These are phyloP conservation scores for Dactylellina sp. DNA, from an alignment of 2,329 filamentous ascomycete species.

Conservation along the genomic window DNA sequence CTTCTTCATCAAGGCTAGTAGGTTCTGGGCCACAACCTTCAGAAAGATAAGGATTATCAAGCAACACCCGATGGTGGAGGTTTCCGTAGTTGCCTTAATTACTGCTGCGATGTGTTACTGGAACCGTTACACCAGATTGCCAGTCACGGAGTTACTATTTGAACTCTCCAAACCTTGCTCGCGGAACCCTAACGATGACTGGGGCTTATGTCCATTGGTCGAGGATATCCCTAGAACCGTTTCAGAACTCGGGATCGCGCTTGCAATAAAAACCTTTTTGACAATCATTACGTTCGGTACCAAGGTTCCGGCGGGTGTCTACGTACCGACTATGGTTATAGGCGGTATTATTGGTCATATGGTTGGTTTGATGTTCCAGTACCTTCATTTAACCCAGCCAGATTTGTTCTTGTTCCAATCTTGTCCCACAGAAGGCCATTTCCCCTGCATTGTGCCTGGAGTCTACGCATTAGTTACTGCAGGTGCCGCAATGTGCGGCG, in stretches of 20 bases:
- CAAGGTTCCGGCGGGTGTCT: constrained; percentile 92
- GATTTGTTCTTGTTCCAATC: constrained; percentile 78
- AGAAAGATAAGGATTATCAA: constrained; percentile 84
- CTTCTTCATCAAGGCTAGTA: constrained; percentile 95
- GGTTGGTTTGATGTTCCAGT: constrained; percentile 58
- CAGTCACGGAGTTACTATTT: constrained; percentile 89
- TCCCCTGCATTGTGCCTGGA: constrained; percentile 92
- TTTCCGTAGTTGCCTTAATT: constrained; percentile 84
- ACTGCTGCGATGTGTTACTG: constrained; percentile 91
- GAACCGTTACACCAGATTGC: constrained; percentile 88
- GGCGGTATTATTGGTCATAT: constrained; percentile 91
- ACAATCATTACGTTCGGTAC: constrained; percentile 67
- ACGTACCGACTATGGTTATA: constrained; percentile 98
- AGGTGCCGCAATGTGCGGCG: constrained; percentile 97
- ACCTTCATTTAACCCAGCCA: constrained; percentile 67
- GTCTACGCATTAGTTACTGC: constrained; percentile 90
- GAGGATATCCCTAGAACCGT: constrained; percentile 85
- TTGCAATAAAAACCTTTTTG: constrained; percentile 87
- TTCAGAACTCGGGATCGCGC: constrained; percentile 77
- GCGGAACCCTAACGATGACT: constrained; percentile 73
- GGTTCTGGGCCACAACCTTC: constrained; percentile 89
- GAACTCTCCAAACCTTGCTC: constrained; percentile 91
- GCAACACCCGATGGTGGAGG: constrained; percentile 83
- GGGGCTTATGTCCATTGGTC: constrained; percentile 81
- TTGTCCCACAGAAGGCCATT: constrained; percentile 77